Conservation (phyloP, 805 yeast species). For the Torulaspora delbrueckii region DNA sequence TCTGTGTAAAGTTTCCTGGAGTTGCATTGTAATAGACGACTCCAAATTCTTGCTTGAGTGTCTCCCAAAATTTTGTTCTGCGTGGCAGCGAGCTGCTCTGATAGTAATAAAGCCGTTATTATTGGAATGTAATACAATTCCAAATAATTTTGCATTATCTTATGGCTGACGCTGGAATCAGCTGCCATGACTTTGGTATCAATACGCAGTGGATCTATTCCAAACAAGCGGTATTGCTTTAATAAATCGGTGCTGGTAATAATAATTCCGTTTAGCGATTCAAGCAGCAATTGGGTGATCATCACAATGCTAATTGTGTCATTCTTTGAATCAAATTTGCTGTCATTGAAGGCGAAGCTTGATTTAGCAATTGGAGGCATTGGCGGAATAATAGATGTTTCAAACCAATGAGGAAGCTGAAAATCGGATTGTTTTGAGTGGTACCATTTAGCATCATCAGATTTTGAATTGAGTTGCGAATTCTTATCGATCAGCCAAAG, state of each 20-base stretch:
- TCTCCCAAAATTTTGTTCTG: conserved; percentile 8
- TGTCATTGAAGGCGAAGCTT: conserved; percentile 24
- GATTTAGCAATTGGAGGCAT: conserved; percentile 34
- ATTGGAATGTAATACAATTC: conserved; percentile 25
- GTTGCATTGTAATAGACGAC: conserved; percentile 20
- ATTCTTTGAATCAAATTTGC: conserved; percentile 1
- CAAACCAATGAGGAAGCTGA: conserved; percentile 27
- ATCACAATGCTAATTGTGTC: conserved; percentile 8
- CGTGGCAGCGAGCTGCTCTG: conserved; percentile 17
- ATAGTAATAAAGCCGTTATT: conserved; percentile 18
- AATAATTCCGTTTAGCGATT: conserved; percentile 17
- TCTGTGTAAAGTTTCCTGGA: conserved; percentile 32
- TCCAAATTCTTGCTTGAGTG: conserved; percentile 19
- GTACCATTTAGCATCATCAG: conserved; percentile 13
- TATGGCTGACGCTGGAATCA: conserved; percentile 16
- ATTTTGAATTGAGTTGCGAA: conserved; percentile 3
- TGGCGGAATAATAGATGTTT: conserved; percentile 20
- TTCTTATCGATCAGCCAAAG: conserved; percentile 5
- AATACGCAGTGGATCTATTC: conserved; percentile 13
- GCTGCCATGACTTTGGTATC: background rate
- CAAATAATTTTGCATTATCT: conserved; percentile 21
- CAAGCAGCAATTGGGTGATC: conserved; percentile 12
- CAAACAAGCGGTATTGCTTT: conserved; percentile 15
- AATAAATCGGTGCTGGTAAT: conserved; percentile 16
- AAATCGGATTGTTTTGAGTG: conserved; percentile 2